These are phyloP conservation scores for Periglandula ipomoeae DNA, from an alignment of 2,329 filamentous ascomycete genomes.

Conservation along the genomic window DNA sequence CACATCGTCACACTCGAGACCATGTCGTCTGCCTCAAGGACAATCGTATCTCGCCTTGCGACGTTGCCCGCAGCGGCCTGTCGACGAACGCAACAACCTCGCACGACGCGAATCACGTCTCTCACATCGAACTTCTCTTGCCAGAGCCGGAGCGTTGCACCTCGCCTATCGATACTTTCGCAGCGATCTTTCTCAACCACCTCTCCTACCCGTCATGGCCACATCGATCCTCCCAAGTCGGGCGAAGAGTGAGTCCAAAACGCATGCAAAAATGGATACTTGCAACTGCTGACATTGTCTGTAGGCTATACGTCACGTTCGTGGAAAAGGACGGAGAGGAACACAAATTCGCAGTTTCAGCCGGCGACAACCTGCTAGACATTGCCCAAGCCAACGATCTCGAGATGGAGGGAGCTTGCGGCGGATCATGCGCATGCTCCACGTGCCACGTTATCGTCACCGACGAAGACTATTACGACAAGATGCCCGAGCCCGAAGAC, in stretches of 20 bases:
- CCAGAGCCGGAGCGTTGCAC: background rate
- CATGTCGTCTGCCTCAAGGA: constrained; percentile 22
- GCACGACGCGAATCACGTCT: constrained; percentile 10
- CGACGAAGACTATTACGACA: constrained; percentile 64
- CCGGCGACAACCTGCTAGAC: constrained; percentile 88
- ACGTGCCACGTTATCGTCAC: constrained; percentile 86
- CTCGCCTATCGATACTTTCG: background rate
- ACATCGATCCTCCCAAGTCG: constrained; percentile 73
- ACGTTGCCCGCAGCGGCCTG: constrained; percentile 21
- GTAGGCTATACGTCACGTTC: constrained; percentile 79
- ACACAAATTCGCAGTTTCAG: constrained; percentile 68
- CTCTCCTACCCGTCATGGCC: constrained; percentile 56
- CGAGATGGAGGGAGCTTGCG: constrained; percentile 98
- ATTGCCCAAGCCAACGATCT: constrained; percentile 91
- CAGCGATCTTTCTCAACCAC: constrained; percentile 57
- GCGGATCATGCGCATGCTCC: constrained; percentile 86
- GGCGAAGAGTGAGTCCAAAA: constrained; percentile 76
- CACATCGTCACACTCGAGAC: constrained; percentile 8
- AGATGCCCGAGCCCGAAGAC: constrained; percentile 68
- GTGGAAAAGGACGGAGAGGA: constrained; percentile 79
- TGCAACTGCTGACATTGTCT: background rate
- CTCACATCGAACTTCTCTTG: background rate
- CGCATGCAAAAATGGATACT: background rate
- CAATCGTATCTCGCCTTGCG: constrained; percentile 22
- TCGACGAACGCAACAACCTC: constrained; percentile 20